Evolutionary conservation across 2,329 filamentous ascomycete genomes (phyloP).

Genomic region (Fusarium sulawesiense): DNA sequence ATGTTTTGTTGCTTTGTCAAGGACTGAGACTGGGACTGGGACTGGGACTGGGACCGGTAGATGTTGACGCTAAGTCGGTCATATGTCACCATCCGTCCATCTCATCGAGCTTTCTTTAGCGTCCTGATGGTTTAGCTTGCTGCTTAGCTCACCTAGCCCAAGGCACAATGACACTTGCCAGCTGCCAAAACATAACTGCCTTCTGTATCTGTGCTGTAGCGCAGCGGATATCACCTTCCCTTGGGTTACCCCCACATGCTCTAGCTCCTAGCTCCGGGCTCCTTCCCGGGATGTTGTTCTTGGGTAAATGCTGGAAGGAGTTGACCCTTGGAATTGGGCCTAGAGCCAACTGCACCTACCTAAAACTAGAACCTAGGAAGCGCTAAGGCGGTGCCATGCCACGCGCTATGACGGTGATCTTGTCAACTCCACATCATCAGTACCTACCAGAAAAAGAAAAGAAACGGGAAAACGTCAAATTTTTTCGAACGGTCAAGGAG

Average conservation of each 20-base stretch:
- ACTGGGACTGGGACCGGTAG: constrained; percentile 1
- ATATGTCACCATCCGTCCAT: constrained; percentile 17
- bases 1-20: constrained; percentile 16
- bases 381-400: background rate
- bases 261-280: constrained; percentile 19
- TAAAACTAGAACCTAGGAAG: background rate
- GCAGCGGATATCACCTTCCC: constrained; percentile 1
- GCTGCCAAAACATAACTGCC: constrained; percentile 8
- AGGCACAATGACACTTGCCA: constrained; percentile 8
- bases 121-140: background rate
- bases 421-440: constrained; percentile 23
- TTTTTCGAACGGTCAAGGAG: constrained; percentile 22
- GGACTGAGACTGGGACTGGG: background rate
- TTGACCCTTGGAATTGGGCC: background rate
- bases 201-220: background rate
- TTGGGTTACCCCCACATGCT: constrained; percentile 24
- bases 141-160: constrained; percentile 13
- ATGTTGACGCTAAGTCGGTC: constrained; percentile 20
- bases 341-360: background rate
- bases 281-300: constrained; percentile 10
- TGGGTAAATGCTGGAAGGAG: constrained; percentile 9
- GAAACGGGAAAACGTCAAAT: constrained; percentile 9
- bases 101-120: constrained; percentile 30
- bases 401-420: constrained; percentile 25
- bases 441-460: constrained; percentile 13